Conservation (phyloP, 1,284 basidiomycete genomes). For the Microbotryum lychnidis-dioicae region DNA sequence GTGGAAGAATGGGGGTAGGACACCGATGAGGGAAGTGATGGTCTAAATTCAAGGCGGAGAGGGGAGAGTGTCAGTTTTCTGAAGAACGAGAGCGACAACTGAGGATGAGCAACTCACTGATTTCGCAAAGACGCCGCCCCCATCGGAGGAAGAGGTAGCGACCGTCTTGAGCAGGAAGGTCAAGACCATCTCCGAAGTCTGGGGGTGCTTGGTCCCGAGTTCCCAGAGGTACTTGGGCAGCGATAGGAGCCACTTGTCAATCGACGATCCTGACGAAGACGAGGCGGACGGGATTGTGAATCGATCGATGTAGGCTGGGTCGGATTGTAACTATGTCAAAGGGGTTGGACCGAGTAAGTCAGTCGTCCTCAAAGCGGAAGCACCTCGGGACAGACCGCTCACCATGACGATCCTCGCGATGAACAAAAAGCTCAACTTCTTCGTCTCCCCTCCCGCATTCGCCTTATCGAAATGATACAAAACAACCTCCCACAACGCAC, state of each 20-base stretch:
- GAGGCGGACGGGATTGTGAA: conserved; percentile 43
- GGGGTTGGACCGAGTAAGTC: conserved; percentile 6
- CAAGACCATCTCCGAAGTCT: conserved; percentile 46
- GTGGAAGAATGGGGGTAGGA: conserved; percentile 67
- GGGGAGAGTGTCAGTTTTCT: conserved; percentile 13
- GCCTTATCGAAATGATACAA: conserved; percentile 11
- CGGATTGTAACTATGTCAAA: conserved; percentile 52
- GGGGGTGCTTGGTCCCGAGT: conserved; percentile 53
- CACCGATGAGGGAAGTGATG: conserved; percentile 47
- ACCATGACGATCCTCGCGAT: conserved; percentile 51
- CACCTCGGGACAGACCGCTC: conserved; percentile 34
- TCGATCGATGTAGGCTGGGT: conserved; percentile 49
- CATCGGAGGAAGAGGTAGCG: not conserved
- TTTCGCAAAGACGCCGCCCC: conserved; percentile 2
- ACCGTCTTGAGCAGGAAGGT: conserved; percentile 13
- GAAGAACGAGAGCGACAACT: no score
- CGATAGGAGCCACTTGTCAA: conserved; percentile 57
- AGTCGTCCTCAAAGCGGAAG: not conserved
- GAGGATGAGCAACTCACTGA: not conserved
- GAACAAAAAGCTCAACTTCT: conserved; percentile 18
- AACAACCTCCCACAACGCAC: conserved; percentile 7
- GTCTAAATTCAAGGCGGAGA: conserved; percentile 40
- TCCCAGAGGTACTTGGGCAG: conserved; percentile 79
- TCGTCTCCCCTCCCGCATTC: conserved; percentile 5
- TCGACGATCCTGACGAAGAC: conserved; percentile 33